Base-by-base conservation (phyloP, 73 alveolate genomes). In the Paramecium octaurelia region DNA sequence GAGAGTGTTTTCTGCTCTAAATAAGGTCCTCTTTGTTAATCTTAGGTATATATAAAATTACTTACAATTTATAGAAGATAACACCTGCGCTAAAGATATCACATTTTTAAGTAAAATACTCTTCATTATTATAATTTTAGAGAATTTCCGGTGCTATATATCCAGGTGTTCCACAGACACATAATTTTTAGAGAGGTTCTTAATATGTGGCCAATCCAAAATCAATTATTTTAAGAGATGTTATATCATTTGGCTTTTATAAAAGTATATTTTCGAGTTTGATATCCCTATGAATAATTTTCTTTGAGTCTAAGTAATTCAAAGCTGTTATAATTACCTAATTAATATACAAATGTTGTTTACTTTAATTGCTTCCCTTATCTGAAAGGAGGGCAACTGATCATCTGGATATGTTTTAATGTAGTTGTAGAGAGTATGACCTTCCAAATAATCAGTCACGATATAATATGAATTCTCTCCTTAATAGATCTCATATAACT, bases 161-260 rank as follows among this genome's bases (percentile, higher is more conserved):
- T 50, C 93, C 94, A 24, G 96, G 96, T 38, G 96, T 90, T n/a
- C 96, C 96, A 80, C 96, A 93, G 0, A 80, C 46, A 21, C 76
- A 2, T 46, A 80, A 23, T 80, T 46, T 59, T 46, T 57, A 31
- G 2, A n/a, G n/a, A 35, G 54, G 85, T 18, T 35, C 4, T 36
- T 85, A 40, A 8, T 89, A 94, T 29, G 89, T 83, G 1, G 97
- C 96, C 54, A 95, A 85, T 24, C 98, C 98, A 85, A 95, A 95
- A 93, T 95, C 98, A 35, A 93, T 91, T 8, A 95, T 54, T 95
- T 94, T 95, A 11, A 93, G 69, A 18, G 83, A 84, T 36, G 75
- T 68, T 38, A 93, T 92, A 7, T 92, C 95, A 21, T 80, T 58
- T 68, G 20, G 64, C 6, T 50, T 59, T 84, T 93, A 24, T 50